A percentile compares a stretch with the other conserved stretches of the same genome.
phyloP scores from a whole-genome alignment of 495 filamentous ascomycete genomes.

The Xylaria palmicola region DNA sequence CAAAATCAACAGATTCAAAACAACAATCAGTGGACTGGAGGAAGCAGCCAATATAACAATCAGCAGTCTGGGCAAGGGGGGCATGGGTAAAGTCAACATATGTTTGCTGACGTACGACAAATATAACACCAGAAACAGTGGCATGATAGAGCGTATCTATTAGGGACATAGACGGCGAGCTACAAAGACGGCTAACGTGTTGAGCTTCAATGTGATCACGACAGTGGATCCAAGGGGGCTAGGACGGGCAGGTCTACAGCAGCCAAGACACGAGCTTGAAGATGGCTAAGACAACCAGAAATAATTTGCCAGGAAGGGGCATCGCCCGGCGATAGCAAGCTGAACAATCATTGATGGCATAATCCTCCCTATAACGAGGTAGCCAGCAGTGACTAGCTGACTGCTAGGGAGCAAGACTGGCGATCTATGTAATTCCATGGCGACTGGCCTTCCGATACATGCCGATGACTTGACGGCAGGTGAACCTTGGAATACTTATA shows the following conservation, averaged over 20 bases:
- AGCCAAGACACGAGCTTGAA: too few relatives aligned
- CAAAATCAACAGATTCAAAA: constrained; percentile 45
- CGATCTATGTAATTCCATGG: neutral
- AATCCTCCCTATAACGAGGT: neutral
- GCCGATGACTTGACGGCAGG: neutral
- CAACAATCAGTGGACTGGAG: constrained; percentile 43
- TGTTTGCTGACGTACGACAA: too few relatives aligned
- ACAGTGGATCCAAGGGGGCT: too few relatives aligned
- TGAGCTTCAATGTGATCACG: too few relatives aligned
- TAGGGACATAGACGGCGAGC: neutral
- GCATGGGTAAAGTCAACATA: neutral
- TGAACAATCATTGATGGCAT: neutral
- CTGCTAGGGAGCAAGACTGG: neutral
- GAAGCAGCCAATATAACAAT: constrained; percentile 38
- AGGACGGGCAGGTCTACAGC: too few relatives aligned
- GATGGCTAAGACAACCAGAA: neutral
- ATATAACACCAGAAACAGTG: too few relatives aligned
- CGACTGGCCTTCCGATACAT: neutral
- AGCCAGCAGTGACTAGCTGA: neutral
- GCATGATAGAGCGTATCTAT: too few relatives aligned
- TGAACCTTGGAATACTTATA: neutral
- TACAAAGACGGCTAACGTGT: neutral
- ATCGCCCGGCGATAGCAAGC: neutral
- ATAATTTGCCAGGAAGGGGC: neutral
- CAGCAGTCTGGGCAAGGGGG: constrained; percentile 26